Evolutionary conservation across 1,139 yeast species (phyloP).

Genomic region (Suhomyces chickasaworum): DNA sequence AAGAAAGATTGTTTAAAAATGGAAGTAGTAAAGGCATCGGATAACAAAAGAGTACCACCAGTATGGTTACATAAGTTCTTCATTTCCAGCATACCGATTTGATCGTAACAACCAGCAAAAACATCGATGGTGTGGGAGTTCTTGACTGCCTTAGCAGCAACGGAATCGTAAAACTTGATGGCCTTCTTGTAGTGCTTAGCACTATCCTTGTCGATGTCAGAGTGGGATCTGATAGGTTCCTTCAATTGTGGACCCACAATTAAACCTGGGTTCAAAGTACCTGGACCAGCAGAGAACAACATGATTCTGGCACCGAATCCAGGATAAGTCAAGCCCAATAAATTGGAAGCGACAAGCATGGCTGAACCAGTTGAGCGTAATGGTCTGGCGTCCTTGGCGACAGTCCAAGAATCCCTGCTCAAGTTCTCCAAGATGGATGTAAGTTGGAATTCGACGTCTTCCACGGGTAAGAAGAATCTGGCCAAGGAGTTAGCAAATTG

Average conservation of each 20-base stretch:
- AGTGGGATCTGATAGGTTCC: slow-evolving; percentile 96
- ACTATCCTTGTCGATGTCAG: slow-evolving; percentile 83
- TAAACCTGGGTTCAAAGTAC: slow-evolving; percentile 93
- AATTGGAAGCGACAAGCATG: slow-evolving; percentile 75
- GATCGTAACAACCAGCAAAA: slow-evolving; percentile 97
- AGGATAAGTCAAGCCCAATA: slow-evolving; percentile 84
- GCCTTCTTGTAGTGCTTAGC: slow-evolving; percentile 95
- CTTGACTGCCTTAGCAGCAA: slow-evolving; percentile 71
- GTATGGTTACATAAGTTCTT: slow-evolving; percentile 83
- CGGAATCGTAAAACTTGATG: slow-evolving; percentile 74
- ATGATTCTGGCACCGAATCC: slow-evolving; percentile 89
- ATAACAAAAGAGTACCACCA: slow-evolving; percentile 88
- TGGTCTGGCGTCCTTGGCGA: slow-evolving; percentile 84
- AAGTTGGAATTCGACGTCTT: slow-evolving; percentile 84
- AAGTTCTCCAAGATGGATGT: slow-evolving; percentile 79
- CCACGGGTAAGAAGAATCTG: slow-evolving; percentile 83
- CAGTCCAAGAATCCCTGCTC: slow-evolving; percentile 89
- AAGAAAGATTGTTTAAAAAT: slow-evolving; percentile 93
- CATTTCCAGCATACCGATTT: slow-evolving; percentile 97
- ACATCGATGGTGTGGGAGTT: slow-evolving; percentile 90
- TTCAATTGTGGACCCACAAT: slow-evolving; percentile 89
- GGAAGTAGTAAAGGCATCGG: slow-evolving; percentile 96
- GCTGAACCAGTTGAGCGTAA: slow-evolving; percentile 95
- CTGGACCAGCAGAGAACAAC: slow-evolving; percentile 92
- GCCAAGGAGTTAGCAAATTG: slow-evolving; percentile 52